Evolutionary conservation across 768 basidiomycete species (phyloP).

Genomic region (Lentinula guzmanii): DNA sequence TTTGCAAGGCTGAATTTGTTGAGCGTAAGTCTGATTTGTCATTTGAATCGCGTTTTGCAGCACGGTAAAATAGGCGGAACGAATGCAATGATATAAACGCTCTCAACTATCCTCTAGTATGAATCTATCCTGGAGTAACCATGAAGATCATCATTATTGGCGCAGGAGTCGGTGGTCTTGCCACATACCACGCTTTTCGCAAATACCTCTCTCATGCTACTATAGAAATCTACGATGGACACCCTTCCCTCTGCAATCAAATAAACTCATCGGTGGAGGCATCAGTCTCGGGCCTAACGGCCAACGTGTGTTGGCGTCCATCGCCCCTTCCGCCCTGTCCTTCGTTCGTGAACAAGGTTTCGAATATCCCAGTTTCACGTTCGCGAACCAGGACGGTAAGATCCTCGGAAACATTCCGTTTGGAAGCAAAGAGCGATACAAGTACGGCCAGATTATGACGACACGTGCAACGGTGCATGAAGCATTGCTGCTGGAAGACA

Average conservation of each 20-base stretch:
- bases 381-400: not conserved
- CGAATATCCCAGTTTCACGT: not conserved
- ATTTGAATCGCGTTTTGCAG: no score
- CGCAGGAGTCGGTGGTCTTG: constrained; percentile 1
- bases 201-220: not conserved
- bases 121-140: not conserved
- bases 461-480: not conserved
- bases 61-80: no score
- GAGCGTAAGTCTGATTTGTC: no score
- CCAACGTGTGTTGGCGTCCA: not conserved
- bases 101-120: not conserved
- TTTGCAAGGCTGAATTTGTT: no score
- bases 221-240: not conserved
- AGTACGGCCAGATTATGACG: not conserved
- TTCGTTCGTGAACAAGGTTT: not conserved
- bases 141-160: constrained; percentile 4
- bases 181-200: constrained; percentile 1
- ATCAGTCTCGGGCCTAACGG: not conserved
- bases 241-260: not conserved
- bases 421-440: not conserved
- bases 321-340: not conserved
- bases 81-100: not conserved
- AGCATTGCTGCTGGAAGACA: not conserved
- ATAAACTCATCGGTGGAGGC: not conserved
- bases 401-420: not conserved